Base-by-base conservation (phyloP, 257 asterid genomes). In the Buddleja alternifolia region DNA sequence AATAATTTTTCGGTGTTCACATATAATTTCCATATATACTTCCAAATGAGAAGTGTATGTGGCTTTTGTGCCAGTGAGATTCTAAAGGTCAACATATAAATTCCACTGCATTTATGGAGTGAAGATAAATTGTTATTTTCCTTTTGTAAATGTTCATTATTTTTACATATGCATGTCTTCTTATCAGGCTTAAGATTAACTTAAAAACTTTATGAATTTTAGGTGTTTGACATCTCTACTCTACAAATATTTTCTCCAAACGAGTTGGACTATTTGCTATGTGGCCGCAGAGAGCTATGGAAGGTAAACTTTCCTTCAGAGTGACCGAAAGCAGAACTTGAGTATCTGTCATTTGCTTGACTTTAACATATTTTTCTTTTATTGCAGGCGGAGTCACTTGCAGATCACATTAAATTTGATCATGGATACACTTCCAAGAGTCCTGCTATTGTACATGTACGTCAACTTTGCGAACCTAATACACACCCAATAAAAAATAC, bases 371-470 rank as follows among this genome's bases (percentile, higher is more conserved):
- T 45, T 47, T 69, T 29, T 72, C 59, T 73, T 42, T 19, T 47
- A 45, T 42, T 83, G 82, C 84, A 95, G 99, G 94, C 96, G 2
- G 96, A 92, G 19, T 79, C 95, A 1, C 89, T 95, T 32, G 97
- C 76, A 21, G 97, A 92, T 78, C 95, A 95, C 84, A 92, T 95
- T 75, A 95, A 89, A 75, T 95, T 95, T 53, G 99, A 95, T 84
- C 99, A 95, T 78, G 99, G 99, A 69, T 95, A 91, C 74, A 95
- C 95, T 54, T 90, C 97, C 40, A 95, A 88, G 84, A 95, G 99
- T 80, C 98, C 97, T 50, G 94, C 94, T 25, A 84, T 95, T 23
- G 56, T 88, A 59, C 53, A 83, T 79, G 98, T 92, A 88, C 15
- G 92, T 73, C 45, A 60, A 58, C 76, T 72, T 69, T 58, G 60